Base-by-base conservation (phyloP, 2,329 filamentous ascomycete genomes). In the Ustulina deusta region DNA sequence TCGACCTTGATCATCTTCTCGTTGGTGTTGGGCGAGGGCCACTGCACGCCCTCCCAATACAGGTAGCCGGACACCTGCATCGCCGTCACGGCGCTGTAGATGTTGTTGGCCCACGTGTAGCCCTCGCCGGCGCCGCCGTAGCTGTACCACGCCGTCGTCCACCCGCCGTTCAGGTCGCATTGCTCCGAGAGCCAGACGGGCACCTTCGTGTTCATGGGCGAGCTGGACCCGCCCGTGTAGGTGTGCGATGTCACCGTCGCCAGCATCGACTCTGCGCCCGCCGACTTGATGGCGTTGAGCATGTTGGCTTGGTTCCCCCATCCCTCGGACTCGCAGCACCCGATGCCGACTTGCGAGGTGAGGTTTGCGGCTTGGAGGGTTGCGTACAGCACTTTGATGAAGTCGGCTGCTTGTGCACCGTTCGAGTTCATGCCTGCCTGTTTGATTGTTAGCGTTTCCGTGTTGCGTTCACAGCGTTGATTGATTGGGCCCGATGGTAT, bases 21-120 rank as follows among this genome's bases (percentile, higher is more conserved):
- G 74, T 79, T 78, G 13, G 78, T 79, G 66, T 75, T 76, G 15
- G 77, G 77, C 69, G 73, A 76, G 3, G 73, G 72, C 73, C 71
- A 74, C 64, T 75, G 73, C 48, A 75, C 72, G 29, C 73, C 74
- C 73, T 85, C 82, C 86, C 86, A 88, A 77, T 85, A 87, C 5
- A 88, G 78, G 71, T 87, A 87, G 0, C 81, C 86, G 7, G 81
- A 83, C 5, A 84, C 78, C 70, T 85, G 83, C 27, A 80, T 80
- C 71, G 81, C 82, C 6, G 84, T 79, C 15, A 88, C 77, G 22
- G 81, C 84, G 36, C 79, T 79, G 74, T 84, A 83, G 51, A 88
- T 82, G 69, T 84, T 83, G 71, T 84, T 83, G 1, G 86, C 86
- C 86, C 85, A 88, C 2, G 84, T 86, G 70, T 85, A 78, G 6